phyloP scores from a whole-genome alignment of 2,329 filamentous ascomycete genomes.

The Aspergillus alliaceus region DNA sequence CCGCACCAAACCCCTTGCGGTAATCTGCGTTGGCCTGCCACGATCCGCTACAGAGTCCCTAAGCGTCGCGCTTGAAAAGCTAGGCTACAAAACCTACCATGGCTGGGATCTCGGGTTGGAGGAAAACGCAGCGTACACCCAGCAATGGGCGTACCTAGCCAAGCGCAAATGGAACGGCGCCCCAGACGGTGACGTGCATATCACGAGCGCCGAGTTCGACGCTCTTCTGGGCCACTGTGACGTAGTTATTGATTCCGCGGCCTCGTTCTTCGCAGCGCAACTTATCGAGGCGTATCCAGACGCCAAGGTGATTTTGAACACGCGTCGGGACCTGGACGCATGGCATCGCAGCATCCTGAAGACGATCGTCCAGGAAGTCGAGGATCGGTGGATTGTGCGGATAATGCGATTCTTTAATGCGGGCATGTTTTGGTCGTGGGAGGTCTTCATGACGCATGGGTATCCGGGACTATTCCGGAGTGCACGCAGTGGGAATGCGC shows the following conservation, averaged over 20 bases:
- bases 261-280: conserved; percentile 31
- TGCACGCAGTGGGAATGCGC: background rate
- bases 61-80: conserved; percentile 18
- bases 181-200: conserved; percentile 11
- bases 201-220: conserved; percentile 25
- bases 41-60: conserved; percentile 27
- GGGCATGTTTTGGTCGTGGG: conserved; percentile 12
- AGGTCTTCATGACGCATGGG: conserved; percentile 6
- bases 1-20: conserved; percentile 18
- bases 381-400: conserved; percentile 2
- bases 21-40: conserved; percentile 25
- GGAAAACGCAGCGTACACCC: conserved; percentile 5
- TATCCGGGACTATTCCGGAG: conserved; percentile 14
- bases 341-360: conserved; percentile 13
- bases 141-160: conserved; percentile 7
- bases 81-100: conserved; percentile 25
- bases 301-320: conserved; percentile 13
- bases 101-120: conserved; percentile 19
- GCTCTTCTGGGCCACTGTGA: conserved; percentile 27
- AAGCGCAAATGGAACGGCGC: conserved; percentile 13
- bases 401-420: conserved; percentile 8
- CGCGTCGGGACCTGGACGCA: conserved; percentile 7
- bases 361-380: conserved; percentile 7
- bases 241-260: conserved; percentile 33
- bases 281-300: conserved; percentile 35